Evolutionary conservation across 495 filamentous ascomycete genomes (phyloP).

Genomic region (Xylaria venustula): DNA sequence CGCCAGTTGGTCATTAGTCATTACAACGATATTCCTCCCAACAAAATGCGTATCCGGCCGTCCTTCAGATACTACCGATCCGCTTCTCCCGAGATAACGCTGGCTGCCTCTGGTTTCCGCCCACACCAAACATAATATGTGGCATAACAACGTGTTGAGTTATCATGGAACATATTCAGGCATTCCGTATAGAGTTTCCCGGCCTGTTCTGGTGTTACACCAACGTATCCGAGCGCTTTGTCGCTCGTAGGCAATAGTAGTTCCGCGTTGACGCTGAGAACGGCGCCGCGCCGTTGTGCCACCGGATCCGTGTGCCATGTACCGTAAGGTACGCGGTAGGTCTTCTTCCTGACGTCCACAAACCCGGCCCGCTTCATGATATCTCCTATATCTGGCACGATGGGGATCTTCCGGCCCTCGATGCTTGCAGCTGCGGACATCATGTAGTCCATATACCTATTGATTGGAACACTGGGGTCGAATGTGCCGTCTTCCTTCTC

Average conservation of each 20-base stretch:
- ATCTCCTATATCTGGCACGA: conserved; percentile 11
- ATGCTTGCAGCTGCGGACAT: conserved; percentile 12
- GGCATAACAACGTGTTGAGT: conserved; percentile 7
- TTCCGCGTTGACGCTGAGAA: conserved; percentile 9
- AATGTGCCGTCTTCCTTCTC: conserved; percentile 15
- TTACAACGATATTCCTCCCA: not conserved
- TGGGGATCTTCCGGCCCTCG: conserved; percentile 15
- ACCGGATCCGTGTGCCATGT: conserved; percentile 7
- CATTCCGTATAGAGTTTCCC: conserved; percentile 1
- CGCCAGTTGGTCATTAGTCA: conserved; percentile 14
- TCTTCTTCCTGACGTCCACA: conserved; percentile 16
- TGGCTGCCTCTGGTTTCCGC: conserved; percentile 6
- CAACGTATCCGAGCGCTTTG: conserved; percentile 1
- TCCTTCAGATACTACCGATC: not conserved
- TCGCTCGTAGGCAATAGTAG: conserved; percentile 6
- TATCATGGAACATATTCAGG: conserved; percentile 9
- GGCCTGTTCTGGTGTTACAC: conserved; percentile 5
- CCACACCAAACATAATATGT: conserved; percentile 17
- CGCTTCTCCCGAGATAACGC: not conserved
- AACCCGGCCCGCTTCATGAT: conserved; percentile 21
- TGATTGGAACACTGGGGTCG: not conserved
- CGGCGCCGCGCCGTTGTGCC: conserved; percentile 4
- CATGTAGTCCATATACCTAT: conserved; percentile 8
- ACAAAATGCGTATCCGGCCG: not conserved
- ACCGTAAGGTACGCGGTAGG: conserved; percentile 15